phyloP scores from a whole-genome alignment of 2,329 filamentous ascomycete genomes.

The Fusarium citri region DNA sequence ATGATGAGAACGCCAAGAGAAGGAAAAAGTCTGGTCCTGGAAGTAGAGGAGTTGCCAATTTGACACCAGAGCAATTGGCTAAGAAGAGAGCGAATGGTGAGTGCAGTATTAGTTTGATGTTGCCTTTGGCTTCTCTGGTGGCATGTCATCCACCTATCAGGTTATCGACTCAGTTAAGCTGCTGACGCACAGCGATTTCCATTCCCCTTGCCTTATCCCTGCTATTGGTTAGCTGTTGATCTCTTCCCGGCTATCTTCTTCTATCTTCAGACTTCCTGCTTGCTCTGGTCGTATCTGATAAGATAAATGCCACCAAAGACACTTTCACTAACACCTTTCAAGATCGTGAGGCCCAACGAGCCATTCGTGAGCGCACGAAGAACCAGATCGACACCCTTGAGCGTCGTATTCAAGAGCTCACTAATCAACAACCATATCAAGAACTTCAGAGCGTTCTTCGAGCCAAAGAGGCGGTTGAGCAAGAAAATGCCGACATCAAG shows the following conservation, averaged over 20 bases:
- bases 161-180: background rate
- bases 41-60: constrained; percentile 67
- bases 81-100: constrained; percentile 72
- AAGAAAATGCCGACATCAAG: constrained; percentile 83
- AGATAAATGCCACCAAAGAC: background rate
- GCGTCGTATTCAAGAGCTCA: constrained; percentile 77
- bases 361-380: constrained; percentile 85
- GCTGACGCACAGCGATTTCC: constrained; percentile 4
- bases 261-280: constrained; percentile 2
- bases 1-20: constrained; percentile 54
- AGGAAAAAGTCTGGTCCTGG: constrained; percentile 60
- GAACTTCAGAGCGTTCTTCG: constrained; percentile 81
- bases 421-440: constrained; percentile 83
- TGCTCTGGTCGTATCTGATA: constrained; percentile 8
- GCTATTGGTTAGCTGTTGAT: background rate
- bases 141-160: constrained; percentile 3
- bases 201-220: background rate
- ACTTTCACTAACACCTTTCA: constrained; percentile 46
- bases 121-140: background rate
- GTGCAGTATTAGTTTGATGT: constrained; percentile 36
- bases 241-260: constrained; percentile 4
- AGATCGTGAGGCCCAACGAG: constrained; percentile 87
- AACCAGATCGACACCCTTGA: constrained; percentile 82
- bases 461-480: constrained; percentile 81
- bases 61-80: constrained; percentile 79